Base-by-base conservation (phyloP, 2,329 filamentous ascomycete genomes). In the Hypoxylon sp. region DNA sequence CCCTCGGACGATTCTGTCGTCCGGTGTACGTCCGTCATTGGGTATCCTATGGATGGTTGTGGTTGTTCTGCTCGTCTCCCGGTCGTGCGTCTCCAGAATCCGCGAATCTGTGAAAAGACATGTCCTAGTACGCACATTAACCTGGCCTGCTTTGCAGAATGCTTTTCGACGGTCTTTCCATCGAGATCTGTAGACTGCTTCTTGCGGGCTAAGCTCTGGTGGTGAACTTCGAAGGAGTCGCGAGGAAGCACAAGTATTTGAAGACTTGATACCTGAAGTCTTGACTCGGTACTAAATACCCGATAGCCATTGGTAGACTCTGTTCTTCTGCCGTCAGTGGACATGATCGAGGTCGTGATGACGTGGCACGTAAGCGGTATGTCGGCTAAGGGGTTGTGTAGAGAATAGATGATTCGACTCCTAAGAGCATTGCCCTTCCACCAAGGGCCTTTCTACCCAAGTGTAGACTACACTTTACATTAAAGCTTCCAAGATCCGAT, bases 171-270 rank as follows among this genome's bases (percentile, higher is more conserved):
- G 24, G 10, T 5, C 6, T n/a, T 11, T 21, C n/a, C 3, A 20
- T n/a, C 20, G 17, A n/a, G 17, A 13, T 10, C 24, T n/a, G n/a
- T n/a, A n/a, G n/a, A n/a, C 23, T 26, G 20, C 13, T 20, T 26
- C 18, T 42, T 58, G 23, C 48, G 43, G n/a, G 23, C 43, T 6
- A 49, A 42, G 18, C n/a, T 48, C 24, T 54, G 37, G 20, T 50
- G 42, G 33, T 61, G 47, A 29, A 61, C 29, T 5, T 61, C 54
- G 49, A 58, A 58, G n/a, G 58, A 58, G 20, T 58, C 54, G 10
- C 58, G 58, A 38, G 29, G 7, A 9, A 10, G 37, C n/a, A 20
- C 41, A 27, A n/a, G 17, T 35, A 8, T 33, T 13, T 2, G 15
- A n/a, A 3, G 13, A 26, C 38, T 24, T n/a, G n/a, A n/a, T n/a